Percentiles rank a stretch among this genome's conserved stretches.
These are phyloP conservation scores for Rhodotorula sp. DNA, from an alignment of 1,284 basidiomycete genomes.

Conservation along the genomic window DNA sequence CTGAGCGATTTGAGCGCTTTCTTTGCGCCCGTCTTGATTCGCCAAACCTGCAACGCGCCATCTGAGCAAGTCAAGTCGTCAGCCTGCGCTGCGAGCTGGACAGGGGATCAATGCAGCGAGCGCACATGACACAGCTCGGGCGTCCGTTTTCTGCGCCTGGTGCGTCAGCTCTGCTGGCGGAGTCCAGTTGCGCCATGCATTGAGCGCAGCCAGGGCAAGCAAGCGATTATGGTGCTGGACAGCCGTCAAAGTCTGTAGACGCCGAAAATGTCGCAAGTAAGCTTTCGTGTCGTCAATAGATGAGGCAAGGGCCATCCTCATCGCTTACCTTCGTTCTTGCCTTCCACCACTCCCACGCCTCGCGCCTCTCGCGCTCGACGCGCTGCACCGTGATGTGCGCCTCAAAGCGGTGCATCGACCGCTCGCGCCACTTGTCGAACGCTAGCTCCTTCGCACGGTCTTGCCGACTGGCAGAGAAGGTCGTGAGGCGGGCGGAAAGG, in stretches of 20 bases:
- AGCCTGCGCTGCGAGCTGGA: too few relatives aligned
- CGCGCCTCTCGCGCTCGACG: neutral
- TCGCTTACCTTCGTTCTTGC: constrained; percentile 17
- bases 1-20: constrained; percentile 7
- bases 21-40: constrained; percentile 20
- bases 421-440: constrained; percentile 23
- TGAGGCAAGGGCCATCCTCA: neutral
- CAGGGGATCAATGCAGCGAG: too few relatives aligned
- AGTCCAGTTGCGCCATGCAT: constrained; percentile 19
- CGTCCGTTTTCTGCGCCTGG: constrained; percentile 13
- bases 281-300: too few relatives aligned
- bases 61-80: neutral
- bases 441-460: neutral
- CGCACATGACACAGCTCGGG: neutral
- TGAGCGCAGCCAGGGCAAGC: neutral
- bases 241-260: constrained; percentile 18
- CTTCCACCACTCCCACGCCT: constrained; percentile 16
- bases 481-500: neutral
- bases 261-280: neutral
- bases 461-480: neutral
- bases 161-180: neutral
- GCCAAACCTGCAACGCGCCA: constrained; percentile 28
- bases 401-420: neutral
- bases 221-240: constrained; percentile 5
- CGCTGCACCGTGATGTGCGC: neutral